phyloP scores from a whole-genome alignment of 1,139 yeast species.

The Scheffersomyces segobiensis region DNA sequence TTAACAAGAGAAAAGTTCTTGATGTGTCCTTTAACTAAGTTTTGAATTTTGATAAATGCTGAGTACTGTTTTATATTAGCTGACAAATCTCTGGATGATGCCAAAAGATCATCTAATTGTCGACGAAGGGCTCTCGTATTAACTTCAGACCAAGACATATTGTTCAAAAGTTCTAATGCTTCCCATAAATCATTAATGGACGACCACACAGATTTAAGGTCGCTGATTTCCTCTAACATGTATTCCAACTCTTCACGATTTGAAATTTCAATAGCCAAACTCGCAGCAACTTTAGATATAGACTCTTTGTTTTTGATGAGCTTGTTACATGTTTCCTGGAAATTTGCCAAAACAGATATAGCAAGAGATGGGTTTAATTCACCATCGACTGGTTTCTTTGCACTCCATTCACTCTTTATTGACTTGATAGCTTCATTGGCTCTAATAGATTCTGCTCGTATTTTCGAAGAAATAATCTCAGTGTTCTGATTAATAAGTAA shows the following conservation, averaged over 20 bases:
- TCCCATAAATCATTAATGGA: constrained; percentile 59
- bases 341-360: constrained; percentile 41
- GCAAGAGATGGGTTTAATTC: constrained; percentile 52
- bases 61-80: constrained; percentile 63
- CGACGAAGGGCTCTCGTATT: constrained; percentile 49
- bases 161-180: constrained; percentile 46
- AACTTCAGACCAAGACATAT: constrained; percentile 51
- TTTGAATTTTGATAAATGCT: constrained; percentile 64
- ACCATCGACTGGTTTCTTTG: constrained; percentile 51
- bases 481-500: constrained; percentile 42
- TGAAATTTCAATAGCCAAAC: constrained; percentile 40
- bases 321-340: constrained; percentile 32
- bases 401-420: constrained; percentile 45
- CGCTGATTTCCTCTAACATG: constrained; percentile 53
- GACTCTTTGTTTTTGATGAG: constrained; percentile 19
- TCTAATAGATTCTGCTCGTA: constrained; percentile 42
- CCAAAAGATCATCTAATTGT: constrained; percentile 53
- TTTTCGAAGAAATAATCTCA: constrained; percentile 41
- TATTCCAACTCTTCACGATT: constrained; percentile 28
- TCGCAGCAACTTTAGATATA: constrained; percentile 42
- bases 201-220: constrained; percentile 66
- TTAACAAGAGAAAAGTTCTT: constrained; percentile 41
- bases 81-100: constrained; percentile 55
- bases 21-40: constrained; percentile 40
- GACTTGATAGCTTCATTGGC: constrained; percentile 31